Conservation (phyloP, 148 eudicot genomes). For the Dysphania ambrosioides region DNA sequence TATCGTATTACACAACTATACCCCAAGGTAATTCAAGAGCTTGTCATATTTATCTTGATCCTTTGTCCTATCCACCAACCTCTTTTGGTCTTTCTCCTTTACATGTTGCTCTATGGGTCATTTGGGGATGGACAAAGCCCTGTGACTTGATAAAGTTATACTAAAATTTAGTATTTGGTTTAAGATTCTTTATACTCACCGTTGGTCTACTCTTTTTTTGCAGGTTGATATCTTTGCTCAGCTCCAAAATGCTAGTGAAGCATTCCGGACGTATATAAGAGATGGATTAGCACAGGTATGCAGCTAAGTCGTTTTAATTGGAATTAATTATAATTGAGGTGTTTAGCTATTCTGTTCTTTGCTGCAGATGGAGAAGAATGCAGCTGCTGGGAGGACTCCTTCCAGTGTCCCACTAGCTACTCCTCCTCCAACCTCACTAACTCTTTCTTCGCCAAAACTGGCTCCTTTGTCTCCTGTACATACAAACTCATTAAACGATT, state of each 20-base stretch:
- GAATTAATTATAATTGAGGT: background rate
- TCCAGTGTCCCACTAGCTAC: slow-evolving; percentile 85
- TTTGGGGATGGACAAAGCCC: too few relatives aligned
- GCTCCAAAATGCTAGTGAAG: slow-evolving; percentile 97
- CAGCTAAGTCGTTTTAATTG: background rate
- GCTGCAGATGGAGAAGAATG: slow-evolving; percentile 93
- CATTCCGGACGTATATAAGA: slow-evolving; percentile 93
- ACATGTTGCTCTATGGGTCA: background rate
- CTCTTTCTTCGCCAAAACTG: slow-evolving; percentile 70
- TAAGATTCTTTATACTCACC: background rate
- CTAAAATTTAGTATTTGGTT: background rate
- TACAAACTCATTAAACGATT: slow-evolving; percentile 54
- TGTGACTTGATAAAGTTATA: background rate
- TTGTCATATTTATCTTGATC: background rate
- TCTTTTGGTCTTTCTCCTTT: too few relatives aligned
- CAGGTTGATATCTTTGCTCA: slow-evolving; percentile 98
- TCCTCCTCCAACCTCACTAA: slow-evolving; percentile 81
- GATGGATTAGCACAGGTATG: slow-evolving; percentile 95
- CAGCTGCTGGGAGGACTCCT: slow-evolving; percentile 96
- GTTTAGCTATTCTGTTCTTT: background rate
- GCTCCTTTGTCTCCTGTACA: slow-evolving; percentile 78
- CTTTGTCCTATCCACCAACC: background rate
- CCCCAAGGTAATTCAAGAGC: slow-evolving; percentile 82
- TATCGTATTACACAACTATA: slow-evolving; percentile 90
- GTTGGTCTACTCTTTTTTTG: background rate